Evolutionary conservation across 2,329 filamentous ascomycete genomes (phyloP).

Genomic region (Zarea fungicola): DNA sequence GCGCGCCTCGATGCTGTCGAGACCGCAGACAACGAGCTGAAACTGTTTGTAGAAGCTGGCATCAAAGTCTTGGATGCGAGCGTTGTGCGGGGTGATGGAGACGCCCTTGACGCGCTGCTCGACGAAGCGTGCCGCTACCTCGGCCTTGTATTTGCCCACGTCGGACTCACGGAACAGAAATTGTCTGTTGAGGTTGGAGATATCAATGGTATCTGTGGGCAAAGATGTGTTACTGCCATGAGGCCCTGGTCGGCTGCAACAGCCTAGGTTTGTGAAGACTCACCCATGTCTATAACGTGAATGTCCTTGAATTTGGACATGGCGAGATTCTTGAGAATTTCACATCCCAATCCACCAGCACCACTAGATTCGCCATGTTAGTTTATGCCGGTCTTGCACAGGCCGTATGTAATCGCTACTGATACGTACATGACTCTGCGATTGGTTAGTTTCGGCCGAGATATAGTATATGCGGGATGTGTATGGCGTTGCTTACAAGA

Average conservation of each 20-base stretch:
- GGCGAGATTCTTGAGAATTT: conserved; percentile 93
- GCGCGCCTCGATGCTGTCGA: conserved; percentile 96
- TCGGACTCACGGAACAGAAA: conserved; percentile 91
- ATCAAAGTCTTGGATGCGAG: conserved; percentile 94
- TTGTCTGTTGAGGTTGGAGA: conserved; percentile 95
- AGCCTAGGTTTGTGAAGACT: conserved; percentile 17
- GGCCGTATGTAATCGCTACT: neutral
- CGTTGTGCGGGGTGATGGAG: conserved; percentile 88
- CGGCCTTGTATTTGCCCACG: conserved; percentile 89
- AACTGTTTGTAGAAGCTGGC: conserved; percentile 97
- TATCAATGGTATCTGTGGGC: conserved; percentile 82
- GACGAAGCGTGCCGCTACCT: conserved; percentile 87
- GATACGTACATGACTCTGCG: conserved; percentile 46
- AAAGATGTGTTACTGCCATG: conserved; percentile 10
- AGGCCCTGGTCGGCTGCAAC: neutral
- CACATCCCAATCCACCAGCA: conserved; percentile 89
- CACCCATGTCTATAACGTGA: conserved; percentile 98
- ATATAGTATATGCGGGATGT: neutral
- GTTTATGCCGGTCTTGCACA: neutral
- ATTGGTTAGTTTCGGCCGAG: conserved; percentile 11
- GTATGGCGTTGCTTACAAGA: conserved; percentile 53
- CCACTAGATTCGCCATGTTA: conserved; percentile 52
- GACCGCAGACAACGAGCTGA: conserved; percentile 83
- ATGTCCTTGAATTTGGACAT: conserved; percentile 95
- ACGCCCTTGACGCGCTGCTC: conserved; percentile 85